phyloP scores from a whole-genome alignment of 495 filamentous ascomycete species.

The Immersiella caudata region DNA sequence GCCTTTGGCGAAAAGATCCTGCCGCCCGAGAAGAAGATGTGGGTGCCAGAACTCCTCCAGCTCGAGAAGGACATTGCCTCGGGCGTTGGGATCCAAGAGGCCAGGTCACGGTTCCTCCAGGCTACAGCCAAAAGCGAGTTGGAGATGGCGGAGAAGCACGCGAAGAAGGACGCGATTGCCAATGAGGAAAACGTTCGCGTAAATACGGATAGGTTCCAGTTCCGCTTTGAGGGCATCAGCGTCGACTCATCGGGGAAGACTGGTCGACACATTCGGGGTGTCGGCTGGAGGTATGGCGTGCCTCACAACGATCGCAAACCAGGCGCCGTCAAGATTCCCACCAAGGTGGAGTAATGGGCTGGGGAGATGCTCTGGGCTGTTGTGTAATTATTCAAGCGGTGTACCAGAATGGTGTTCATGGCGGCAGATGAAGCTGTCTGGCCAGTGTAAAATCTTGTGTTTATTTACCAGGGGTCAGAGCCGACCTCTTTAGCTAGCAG shows the following conservation, averaged over 20 bases:
- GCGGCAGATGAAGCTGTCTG: background rate
- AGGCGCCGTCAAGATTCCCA: constrained; percentile 52
- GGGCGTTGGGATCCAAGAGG: constrained; percentile 31
- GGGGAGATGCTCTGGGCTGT: background rate
- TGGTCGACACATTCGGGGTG: constrained; percentile 55
- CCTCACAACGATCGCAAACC: constrained; percentile 52
- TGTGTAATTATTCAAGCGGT: background rate
- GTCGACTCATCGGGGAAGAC: constrained; percentile 49
- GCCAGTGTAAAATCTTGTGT: constrained; percentile 14
- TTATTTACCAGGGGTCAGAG: background rate
- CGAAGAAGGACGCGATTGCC: constrained; percentile 44
- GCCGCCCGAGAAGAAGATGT: constrained; percentile 82
- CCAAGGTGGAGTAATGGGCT: constrained; percentile 36
- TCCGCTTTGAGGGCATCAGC: constrained; percentile 70
- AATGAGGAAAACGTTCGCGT: constrained; percentile 52
- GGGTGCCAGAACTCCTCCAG: constrained; percentile 80
- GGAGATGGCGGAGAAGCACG: constrained; percentile 41
- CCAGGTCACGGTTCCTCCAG: constrained; percentile 39
- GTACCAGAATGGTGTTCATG: background rate
- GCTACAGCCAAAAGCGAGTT: constrained; percentile 40
- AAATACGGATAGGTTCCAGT: constrained; percentile 65
- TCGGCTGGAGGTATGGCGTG: constrained; percentile 62
- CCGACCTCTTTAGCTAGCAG: background rate
- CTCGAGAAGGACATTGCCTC: constrained; percentile 54
- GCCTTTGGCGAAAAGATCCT: constrained; percentile 75